These are phyloP conservation scores for Phaseolus lunatus DNA, from an alignment of 306 rosid genomes.

Conservation along the genomic window DNA sequence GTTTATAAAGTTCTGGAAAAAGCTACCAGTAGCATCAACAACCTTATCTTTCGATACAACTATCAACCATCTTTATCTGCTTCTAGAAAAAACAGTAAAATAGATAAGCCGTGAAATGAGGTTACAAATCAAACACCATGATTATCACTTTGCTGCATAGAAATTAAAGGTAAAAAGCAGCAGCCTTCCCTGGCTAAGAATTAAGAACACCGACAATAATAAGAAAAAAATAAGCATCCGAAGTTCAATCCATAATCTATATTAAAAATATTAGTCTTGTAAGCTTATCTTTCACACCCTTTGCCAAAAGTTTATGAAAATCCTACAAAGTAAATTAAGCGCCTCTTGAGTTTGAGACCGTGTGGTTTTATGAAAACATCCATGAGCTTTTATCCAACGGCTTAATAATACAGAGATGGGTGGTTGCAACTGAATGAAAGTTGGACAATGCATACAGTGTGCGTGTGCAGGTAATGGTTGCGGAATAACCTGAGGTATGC, in stretches of 20 bases:
- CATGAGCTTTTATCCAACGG: not conserved
- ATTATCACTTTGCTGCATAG: not conserved
- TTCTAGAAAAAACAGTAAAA: slow-evolving; percentile 30
- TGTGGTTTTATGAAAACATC: not conserved
- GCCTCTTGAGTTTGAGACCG: not conserved
- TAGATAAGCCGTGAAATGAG: slow-evolving; percentile 18
- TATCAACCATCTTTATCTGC: slow-evolving; percentile 19
- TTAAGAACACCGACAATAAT: no score
- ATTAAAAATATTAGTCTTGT: not conserved
- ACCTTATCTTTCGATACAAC: slow-evolving; percentile 8
- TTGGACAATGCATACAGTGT: not conserved
- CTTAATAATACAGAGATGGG: slow-evolving; percentile 15
- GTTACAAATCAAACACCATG: slow-evolving; percentile 1
- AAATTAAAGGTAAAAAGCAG: not conserved
- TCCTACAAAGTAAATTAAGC: not conserved
- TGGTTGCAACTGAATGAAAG: slow-evolving; percentile 18
- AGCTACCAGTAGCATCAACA: slow-evolving; percentile 27
- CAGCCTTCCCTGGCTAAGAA: no score
- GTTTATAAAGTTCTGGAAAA: not conserved
- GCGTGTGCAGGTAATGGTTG: slow-evolving; percentile 2
- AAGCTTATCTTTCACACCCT: not conserved
- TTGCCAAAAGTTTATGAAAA: not conserved
- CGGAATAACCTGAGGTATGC: slow-evolving; percentile 94
- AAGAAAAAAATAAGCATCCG: no score
- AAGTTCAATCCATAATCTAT: slow-evolving; percentile 12